Evolutionary conservation across 2,329 filamentous ascomycete species (phyloP).

Genomic region (Thermothelomyces thermophilus): DNA sequence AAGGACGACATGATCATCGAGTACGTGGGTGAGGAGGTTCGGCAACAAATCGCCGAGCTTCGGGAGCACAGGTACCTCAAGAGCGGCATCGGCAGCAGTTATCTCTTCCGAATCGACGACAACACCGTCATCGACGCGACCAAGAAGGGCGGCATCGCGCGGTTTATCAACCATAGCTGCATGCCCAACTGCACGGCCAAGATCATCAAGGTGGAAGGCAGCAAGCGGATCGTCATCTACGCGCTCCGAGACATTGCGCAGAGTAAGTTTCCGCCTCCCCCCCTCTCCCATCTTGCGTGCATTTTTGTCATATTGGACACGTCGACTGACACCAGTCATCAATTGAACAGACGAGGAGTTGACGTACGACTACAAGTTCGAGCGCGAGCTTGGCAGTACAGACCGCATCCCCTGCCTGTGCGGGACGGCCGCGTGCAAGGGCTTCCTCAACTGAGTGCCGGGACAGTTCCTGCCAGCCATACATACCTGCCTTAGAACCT

Average conservation of each 20-base stretch:
- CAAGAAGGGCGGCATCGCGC: conserved; percentile 94
- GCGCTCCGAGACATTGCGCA: conserved; percentile 88
- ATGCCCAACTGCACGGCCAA: conserved; percentile 98
- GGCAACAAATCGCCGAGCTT: conserved; percentile 95
- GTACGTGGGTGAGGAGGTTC: conserved; percentile 95
- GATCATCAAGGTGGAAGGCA: conserved; percentile 98
- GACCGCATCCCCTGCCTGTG: conserved; percentile 97
- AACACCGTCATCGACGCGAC: conserved; percentile 97
- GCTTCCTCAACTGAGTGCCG: conserved; percentile 79
- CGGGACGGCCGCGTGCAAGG: conserved; percentile 93
- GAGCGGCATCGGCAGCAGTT: conserved; percentile 94
- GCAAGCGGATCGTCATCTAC: conserved; percentile 98
- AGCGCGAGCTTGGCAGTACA: conserved; percentile 88
- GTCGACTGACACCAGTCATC: conserved; percentile 21
- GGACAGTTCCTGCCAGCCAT: background rate
- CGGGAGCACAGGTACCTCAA: conserved; percentile 87
- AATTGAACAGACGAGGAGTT: conserved; percentile 77
- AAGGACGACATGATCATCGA: conserved; percentile 99
- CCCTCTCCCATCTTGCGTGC: background rate
- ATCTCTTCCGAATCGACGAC: conserved; percentile 96
- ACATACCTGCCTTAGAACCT: background rate
- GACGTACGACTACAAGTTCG: conserved; percentile 99
- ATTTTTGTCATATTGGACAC: background rate
- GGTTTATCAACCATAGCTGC: conserved; percentile 98
- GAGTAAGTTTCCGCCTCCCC: conserved; percentile 56